Evolutionary conservation across 2,329 filamentous ascomycete genomes (phyloP), one percentile per base, ranked within the genome.

Genomic region (Pseudonectria foliicola): DNA sequence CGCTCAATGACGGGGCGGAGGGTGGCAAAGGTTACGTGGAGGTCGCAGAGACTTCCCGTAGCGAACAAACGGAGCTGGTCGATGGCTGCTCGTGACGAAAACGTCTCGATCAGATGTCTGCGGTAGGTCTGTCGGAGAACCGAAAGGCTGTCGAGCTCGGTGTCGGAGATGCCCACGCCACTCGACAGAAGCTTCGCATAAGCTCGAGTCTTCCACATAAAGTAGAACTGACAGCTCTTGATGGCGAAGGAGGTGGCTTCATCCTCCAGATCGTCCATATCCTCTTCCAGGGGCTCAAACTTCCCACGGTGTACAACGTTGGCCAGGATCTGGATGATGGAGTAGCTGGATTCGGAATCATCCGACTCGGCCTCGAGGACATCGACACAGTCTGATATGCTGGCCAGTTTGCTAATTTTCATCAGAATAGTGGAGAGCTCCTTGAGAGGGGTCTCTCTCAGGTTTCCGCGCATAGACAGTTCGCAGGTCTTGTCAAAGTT

Each of bases 141-240:
- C 7, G 71, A 69, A n/a, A 82, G 64, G 14, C 72, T 61, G 46
- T 83, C 76, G 21, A 88, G 64, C 7, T 78, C 73, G 6, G 66
- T 59, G 32, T 76, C 68, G 2, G 76, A 52, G 35, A 86, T 60
- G 34, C 64, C 71, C 4, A 67, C 69, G 28, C 77, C 71, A 16
- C 70, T 68, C 12, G 69, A 63, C 25, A 85, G 59, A 12, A 72
- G 60, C 35, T 70, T 66, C 42, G 70, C 67, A 40, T 86, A 53
- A 34, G 71, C 67, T 34, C 77, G 75, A 14, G 83, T 74, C 55
- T 92, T 90, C 92, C 92, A 98, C 78, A 94, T 86, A 56, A 95
- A 94, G 63, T 95, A 96, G 62, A 93, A 87, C 30, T 88, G 72
- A 33, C 83, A 71, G 2, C 80, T 73, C 45, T 84, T 82, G 51